Percentiles rank a stretch among this genome's conserved stretches.
Conservation (phyloP, 2,329 filamentous ascomycete genomes). For the Coccinonectria pachysandricola region DNA sequence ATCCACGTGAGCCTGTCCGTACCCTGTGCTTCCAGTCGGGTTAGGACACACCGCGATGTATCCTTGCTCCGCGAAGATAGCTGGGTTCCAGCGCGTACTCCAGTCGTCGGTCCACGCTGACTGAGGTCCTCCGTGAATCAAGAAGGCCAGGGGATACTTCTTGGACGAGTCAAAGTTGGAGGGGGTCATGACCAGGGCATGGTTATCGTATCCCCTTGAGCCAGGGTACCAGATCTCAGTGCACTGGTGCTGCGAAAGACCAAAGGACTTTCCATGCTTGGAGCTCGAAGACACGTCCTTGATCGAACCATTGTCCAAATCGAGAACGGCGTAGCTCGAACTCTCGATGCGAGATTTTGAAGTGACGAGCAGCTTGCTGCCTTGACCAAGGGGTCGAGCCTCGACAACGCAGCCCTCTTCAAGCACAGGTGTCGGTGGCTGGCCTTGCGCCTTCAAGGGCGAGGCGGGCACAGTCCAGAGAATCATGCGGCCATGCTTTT, state of each 20-base stretch:
- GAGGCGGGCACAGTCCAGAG: constrained; percentile 53
- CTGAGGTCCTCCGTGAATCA: constrained; percentile 79
- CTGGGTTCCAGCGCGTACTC: constrained; percentile 79
- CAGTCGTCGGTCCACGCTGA: constrained; percentile 65
- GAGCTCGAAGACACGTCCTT: constrained; percentile 52
- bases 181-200: constrained; percentile 57
- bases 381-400: constrained; percentile 40
- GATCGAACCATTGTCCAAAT: constrained; percentile 29
- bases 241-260: constrained; percentile 52
- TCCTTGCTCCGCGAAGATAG: constrained; percentile 77
- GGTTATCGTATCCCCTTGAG: constrained; percentile 53
- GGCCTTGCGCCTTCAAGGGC: constrained; percentile 33
- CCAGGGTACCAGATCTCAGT: constrained; percentile 62
- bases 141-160: constrained; percentile 68
- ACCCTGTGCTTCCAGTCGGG: constrained; percentile 73
- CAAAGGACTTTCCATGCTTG: constrained; percentile 55
- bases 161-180: constrained; percentile 57
- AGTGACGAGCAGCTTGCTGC: constrained; percentile 48
- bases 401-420: constrained; percentile 44
- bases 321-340: constrained; percentile 54
- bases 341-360: constrained; percentile 63
- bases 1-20: constrained; percentile 67
- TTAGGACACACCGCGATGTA: constrained; percentile 77
- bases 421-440: constrained; percentile 40
- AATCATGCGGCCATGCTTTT: constrained; percentile 53